Evolutionary conservation across 331 rosid genomes (phyloP).

Genomic region (Malus hybrid): DNA sequence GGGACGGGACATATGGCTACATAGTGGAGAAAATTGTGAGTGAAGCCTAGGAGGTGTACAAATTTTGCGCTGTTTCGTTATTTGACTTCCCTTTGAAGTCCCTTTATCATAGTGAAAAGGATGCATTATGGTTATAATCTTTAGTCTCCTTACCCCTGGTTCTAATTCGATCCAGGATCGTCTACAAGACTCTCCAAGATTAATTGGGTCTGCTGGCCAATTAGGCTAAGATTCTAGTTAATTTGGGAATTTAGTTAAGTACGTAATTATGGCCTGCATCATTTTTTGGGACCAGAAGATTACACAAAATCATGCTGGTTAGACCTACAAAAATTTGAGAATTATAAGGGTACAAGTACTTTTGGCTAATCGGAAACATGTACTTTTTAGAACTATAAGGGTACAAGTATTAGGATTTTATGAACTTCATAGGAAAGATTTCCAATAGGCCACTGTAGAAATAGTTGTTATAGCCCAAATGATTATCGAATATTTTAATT

Average conservation of each 20-base stretch:
- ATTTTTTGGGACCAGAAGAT: neutral
- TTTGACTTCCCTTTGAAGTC: neutral
- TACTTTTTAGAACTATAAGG: neutral
- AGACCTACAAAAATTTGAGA: neutral
- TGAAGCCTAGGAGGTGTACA: neutral
- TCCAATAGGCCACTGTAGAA: neutral
- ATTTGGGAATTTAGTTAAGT: too few relatives aligned
- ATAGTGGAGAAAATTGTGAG: neutral
- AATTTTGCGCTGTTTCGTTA: neutral
- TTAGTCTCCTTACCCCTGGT: neutral
- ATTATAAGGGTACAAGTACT: neutral
- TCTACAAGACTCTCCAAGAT: too few relatives aligned
- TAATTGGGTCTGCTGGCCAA: too few relatives aligned
- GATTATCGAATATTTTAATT: neutral
- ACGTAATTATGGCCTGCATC: too few relatives aligned
- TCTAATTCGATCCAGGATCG: neutral
- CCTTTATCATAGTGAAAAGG: neutral
- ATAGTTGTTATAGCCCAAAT: neutral
- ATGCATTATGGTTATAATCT: neutral
- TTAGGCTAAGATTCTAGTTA: too few relatives aligned
- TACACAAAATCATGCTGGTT: neutral
- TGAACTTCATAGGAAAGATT: neutral
- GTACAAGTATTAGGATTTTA: neutral
- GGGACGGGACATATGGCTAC: neutral
- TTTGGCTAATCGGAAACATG: neutral